Evolutionary conservation across 306 rosid species (phyloP).

Genomic region (Alnus glutinosa): DNA sequence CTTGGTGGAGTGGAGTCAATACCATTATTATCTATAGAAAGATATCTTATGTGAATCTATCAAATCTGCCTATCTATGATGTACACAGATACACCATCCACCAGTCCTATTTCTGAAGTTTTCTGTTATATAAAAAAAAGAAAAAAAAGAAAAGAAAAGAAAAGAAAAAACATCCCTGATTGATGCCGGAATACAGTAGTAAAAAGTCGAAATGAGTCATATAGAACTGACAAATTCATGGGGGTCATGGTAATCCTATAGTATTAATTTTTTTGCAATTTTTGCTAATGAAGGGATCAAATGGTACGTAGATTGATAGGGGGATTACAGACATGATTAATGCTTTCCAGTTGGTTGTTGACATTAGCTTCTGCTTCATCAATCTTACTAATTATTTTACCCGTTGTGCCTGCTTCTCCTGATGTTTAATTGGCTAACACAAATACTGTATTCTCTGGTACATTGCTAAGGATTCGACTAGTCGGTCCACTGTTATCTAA

Average conservation of each 20-base stretch:
- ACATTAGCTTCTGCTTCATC: background rate
- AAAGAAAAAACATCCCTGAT: background rate
- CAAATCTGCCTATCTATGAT: background rate
- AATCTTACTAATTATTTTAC: background rate
- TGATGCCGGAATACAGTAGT: background rate
- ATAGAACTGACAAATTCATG: background rate
- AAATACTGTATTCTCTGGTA: background rate
- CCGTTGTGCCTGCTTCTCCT: background rate
- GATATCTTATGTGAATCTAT: background rate
- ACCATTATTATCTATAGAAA: background rate
- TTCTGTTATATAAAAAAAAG: background rate
- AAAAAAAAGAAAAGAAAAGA: background rate
- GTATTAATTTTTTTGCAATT: background rate
- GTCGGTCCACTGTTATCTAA: background rate
- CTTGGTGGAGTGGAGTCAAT: background rate
- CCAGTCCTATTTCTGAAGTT: background rate
- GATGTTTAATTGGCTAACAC: background rate
- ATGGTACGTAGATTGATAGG: background rate
- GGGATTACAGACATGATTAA: background rate
- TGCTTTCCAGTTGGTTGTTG: background rate
- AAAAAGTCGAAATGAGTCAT: background rate
- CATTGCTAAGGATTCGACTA: background rate
- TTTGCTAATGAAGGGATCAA: slow-evolving; percentile 1
- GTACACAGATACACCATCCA: background rate
- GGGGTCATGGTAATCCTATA: background rate